These are phyloP conservation scores for Drosera capensis DNA, from an alignment of 148 eudicot genomes.

Conservation along the genomic window DNA sequence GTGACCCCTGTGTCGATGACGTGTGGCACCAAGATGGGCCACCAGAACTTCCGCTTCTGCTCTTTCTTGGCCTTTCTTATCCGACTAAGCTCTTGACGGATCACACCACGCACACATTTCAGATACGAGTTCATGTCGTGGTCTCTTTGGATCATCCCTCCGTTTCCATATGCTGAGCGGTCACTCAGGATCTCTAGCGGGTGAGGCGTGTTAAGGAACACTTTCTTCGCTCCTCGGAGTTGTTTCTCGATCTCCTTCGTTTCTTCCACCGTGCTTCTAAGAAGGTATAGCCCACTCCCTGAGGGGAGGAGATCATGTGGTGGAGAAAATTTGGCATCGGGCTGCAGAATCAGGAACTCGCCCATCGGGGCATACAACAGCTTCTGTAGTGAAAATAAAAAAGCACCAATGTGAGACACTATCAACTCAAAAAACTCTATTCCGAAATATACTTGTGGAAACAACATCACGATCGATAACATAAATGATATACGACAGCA, in stretches of 20 bases:
- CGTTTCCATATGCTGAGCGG: slow-evolving; percentile 75
- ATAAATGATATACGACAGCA: too few species aligned
- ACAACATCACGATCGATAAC: too few species aligned
- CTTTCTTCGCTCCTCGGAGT: slow-evolving; percentile 45
- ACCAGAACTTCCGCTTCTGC: slow-evolving; percentile 43
- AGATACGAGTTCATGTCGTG: slow-evolving; percentile 80
- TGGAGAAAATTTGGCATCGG: slow-evolving; percentile 73
- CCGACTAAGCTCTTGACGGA: slow-evolving; percentile 55
- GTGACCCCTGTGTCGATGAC: slow-evolving; percentile 15
- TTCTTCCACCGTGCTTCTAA: slow-evolving; percentile 28
- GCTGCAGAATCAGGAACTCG: slow-evolving; percentile 78
- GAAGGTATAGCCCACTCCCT: slow-evolving; percentile 65
- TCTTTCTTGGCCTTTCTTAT: slow-evolving; percentile 44
- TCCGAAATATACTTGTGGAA: not conserved
- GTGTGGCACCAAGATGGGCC: slow-evolving; percentile 44
- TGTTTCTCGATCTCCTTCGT: slow-evolving; percentile 38
- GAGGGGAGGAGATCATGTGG: slow-evolving; percentile 74
- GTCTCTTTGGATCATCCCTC: slow-evolving; percentile 65
- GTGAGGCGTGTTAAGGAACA: slow-evolving; percentile 73
- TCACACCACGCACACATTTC: slow-evolving; percentile 42
- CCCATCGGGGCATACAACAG: slow-evolving; percentile 88
- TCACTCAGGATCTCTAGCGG: slow-evolving; percentile 90
- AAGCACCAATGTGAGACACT: not conserved
- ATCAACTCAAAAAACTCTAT: not conserved
- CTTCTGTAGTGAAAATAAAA: slow-evolving; percentile 27